Evolutionary conservation across 2,329 filamentous ascomycete species (phyloP).

Genomic region (Arthrobotrys iridis): DNA sequence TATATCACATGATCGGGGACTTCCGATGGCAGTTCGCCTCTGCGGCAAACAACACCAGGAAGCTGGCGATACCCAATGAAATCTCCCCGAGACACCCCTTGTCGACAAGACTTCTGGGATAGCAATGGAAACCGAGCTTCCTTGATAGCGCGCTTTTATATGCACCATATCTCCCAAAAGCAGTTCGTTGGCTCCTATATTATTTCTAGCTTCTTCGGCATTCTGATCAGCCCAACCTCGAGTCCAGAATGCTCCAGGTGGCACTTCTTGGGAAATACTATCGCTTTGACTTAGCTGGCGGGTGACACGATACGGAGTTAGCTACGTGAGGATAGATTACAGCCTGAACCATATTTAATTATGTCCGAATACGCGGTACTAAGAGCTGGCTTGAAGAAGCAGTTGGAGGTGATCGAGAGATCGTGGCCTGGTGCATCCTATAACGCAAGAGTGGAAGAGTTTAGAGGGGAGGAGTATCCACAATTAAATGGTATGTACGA

Average conservation of each 20-base stretch:
- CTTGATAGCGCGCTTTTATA: conserved; percentile 16
- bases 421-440: conserved; percentile 48
- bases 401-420: conserved; percentile 21
- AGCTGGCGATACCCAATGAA: conserved; percentile 47
- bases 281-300: conserved; percentile 24
- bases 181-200: neutral
- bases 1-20: conserved; percentile 20
- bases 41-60: conserved; percentile 41
- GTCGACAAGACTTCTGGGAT: neutral
- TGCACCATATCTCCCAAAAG: neutral
- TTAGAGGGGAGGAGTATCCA: conserved; percentile 62
- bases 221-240: neutral
- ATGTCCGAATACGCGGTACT: conserved; percentile 13
- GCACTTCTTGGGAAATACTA: conserved; percentile 22
- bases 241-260: conserved; percentile 43
- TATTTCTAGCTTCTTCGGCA: neutral
- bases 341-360: neutral
- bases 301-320: neutral
- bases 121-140: conserved; percentile 20
- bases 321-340: neutral
- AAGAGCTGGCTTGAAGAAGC: conserved; percentile 6
- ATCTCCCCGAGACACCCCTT: conserved; percentile 39
- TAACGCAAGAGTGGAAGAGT: conserved; percentile 60
- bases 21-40: conserved; percentile 43
- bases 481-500: conserved; percentile 61